These are phyloP conservation scores for Balakata baccata DNA, from an alignment of 345 rosid species.

Conservation along the genomic window DNA sequence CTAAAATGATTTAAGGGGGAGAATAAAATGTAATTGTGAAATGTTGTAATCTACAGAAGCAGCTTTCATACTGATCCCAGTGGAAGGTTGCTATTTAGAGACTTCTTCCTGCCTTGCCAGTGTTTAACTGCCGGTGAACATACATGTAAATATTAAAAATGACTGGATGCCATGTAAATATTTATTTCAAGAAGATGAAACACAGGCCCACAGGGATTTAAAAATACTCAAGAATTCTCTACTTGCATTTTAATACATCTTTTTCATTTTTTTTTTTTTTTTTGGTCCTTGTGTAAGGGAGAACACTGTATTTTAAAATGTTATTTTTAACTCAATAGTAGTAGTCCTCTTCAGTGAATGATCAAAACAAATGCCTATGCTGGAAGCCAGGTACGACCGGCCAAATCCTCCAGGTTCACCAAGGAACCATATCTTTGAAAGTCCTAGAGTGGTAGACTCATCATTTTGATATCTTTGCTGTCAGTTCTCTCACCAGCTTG, in stretches of 20 bases:
- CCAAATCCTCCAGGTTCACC: not conserved
- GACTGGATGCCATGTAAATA: too few relatives aligned
- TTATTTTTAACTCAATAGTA: not conserved
- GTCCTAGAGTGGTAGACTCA: not conserved
- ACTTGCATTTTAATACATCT: not conserved
- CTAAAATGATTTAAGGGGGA: too few relatives aligned
- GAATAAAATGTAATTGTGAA: too few relatives aligned
- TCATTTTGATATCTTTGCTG: slow-evolving; percentile 86
- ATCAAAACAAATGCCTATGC: not conserved
- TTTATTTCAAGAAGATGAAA: not conserved
- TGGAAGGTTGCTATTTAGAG: too few relatives aligned
- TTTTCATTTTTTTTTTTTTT: too few relatives aligned
- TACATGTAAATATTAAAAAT: too few relatives aligned
- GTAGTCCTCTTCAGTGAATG: not conserved
- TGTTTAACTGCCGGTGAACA: too few relatives aligned
- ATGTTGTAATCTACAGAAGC: too few relatives aligned
- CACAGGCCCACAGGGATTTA: not conserved
- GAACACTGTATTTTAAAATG: too few relatives aligned
- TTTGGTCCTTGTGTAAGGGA: too few relatives aligned
- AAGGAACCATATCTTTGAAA: not conserved
- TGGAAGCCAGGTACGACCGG: not conserved
- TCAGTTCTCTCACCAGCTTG: slow-evolving; percentile 90
- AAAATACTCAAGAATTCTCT: not conserved
- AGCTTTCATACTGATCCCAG: too few relatives aligned
- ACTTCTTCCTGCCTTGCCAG: too few relatives aligned